Percentiles rank a stretch among this genome's conserved stretches.
Evolutionary conservation across 1,284 basidiomycete species (phyloP).

Genomic region (Jaminaea rosea): DNA sequence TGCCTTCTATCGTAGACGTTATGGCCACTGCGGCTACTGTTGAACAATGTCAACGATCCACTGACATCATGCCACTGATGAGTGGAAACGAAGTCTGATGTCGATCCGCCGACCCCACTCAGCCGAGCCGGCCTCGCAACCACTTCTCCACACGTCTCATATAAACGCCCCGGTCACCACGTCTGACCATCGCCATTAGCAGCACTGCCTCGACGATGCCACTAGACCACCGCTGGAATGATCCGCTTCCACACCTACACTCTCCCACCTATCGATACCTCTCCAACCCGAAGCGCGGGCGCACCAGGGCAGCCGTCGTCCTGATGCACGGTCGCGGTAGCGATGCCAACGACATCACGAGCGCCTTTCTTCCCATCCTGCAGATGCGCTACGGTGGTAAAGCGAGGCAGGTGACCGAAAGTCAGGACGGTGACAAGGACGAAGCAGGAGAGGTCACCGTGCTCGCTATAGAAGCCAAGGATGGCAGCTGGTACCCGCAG

Average conservation of each 20-base stretch:
- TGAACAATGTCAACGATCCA: too few relatives aligned
- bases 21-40: too few relatives aligned
- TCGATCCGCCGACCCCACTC: too few relatives aligned
- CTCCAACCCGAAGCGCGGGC: not conserved
- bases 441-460: not conserved
- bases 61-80: too few relatives aligned
- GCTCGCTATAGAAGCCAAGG: not conserved
- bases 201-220: too few relatives aligned
- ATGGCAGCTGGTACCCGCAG: constrained; percentile 1
- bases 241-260: constrained; percentile 13
- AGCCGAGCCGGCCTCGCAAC: too few relatives aligned
- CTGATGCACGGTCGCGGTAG: constrained; percentile 15
- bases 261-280: not conserved
- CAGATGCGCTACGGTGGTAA: constrained; percentile 5
- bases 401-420: not conserved
- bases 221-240: constrained; percentile 8
- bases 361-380: constrained; percentile 10
- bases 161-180: too few relatives aligned
- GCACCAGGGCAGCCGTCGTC: constrained; percentile 9
- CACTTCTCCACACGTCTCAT: too few relatives aligned
- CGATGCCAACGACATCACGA: constrained; percentile 13
- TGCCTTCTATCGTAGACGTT: too few relatives aligned
- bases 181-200: too few relatives aligned
- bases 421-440: constrained; percentile 1
- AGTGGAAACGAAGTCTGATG: too few relatives aligned